Percentiles rank a stretch among this genome's conserved stretches.
phyloP scores from a whole-genome alignment of 2,329 filamentous ascomycete species.

The Fonsecaea pugnacius region DNA sequence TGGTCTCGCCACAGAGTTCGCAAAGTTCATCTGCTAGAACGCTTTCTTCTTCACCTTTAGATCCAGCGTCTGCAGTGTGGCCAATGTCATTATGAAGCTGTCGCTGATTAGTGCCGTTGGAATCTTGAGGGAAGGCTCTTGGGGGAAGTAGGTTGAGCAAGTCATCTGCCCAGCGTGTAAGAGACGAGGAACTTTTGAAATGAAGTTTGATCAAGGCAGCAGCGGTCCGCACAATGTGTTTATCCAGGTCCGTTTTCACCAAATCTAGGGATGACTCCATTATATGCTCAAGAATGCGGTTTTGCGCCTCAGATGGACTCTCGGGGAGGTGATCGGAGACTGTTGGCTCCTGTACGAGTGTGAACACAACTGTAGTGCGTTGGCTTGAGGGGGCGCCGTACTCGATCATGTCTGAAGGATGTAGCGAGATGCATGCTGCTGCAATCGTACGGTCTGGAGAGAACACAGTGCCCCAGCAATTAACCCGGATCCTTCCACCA shows the following conservation, averaged over 20 bases:
- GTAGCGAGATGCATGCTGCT: conserved; percentile 56
- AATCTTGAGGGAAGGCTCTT: background rate
- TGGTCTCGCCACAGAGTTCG: conserved; percentile 32
- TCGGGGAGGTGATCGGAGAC: background rate
- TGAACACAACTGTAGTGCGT: conserved; percentile 25
- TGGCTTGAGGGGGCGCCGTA: conserved; percentile 44
- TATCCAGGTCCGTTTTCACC: conserved; percentile 23
- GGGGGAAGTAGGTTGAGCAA: conserved; percentile 1
- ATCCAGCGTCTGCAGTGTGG: background rate
- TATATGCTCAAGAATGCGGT: conserved; percentile 23
- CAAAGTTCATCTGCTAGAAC: conserved; percentile 28
- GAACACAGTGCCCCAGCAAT: conserved; percentile 58
- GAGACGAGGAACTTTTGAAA: background rate
- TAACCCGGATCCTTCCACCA: conserved; percentile 54
- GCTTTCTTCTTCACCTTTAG: conserved; percentile 5
- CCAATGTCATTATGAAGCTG: conserved; percentile 6
- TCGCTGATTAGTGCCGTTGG: background rate
- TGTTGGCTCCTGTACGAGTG: conserved; percentile 1
- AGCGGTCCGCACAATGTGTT: conserved; percentile 22
- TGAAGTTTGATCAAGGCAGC: conserved; percentile 20
- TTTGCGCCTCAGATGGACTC: conserved; percentile 8
- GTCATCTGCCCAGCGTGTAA: conserved; percentile 18
- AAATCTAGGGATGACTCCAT: conserved; percentile 1
- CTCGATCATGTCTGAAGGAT: conserved; percentile 63
- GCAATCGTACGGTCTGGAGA: conserved; percentile 52